A percentile compares a stretch with the other conserved stretches of the same genome.
phyloP scores from a whole-genome alignment of 805 yeast genomes.

The Soucietia sequanensis region DNA sequence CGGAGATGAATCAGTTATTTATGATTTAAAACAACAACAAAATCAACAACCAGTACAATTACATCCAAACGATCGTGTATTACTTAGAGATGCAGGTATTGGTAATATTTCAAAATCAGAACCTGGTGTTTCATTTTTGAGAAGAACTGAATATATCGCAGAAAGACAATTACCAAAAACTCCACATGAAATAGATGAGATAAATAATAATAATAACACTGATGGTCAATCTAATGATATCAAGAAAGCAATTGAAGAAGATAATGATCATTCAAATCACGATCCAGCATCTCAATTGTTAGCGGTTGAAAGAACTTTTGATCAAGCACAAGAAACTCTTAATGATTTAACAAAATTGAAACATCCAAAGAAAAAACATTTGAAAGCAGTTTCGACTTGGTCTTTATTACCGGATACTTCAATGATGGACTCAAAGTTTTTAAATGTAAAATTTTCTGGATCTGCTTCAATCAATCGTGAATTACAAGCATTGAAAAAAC shows the following conservation, averaged over 20 bases:
- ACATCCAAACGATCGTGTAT: constrained; percentile 73
- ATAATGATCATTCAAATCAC: constrained; percentile 33
- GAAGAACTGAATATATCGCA: constrained; percentile 92
- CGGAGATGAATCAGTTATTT: constrained; percentile 47
- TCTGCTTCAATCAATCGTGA: constrained; percentile 50
- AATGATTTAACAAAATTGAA: constrained; percentile 45
- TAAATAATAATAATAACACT: constrained; percentile 18
- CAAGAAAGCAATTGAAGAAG: too few species aligned
- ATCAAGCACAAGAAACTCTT: constrained; percentile 49
- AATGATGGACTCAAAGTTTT: constrained; percentile 77
- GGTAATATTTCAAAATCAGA: constrained; percentile 41
- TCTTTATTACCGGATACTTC: constrained; percentile 86
- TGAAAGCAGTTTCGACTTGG: constrained; percentile 77
- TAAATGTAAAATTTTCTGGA: constrained; percentile 61
- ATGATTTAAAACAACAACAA: constrained; percentile 17
- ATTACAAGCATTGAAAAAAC: constrained; percentile 25
- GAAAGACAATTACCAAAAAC: constrained; percentile 44
- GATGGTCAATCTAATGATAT: constrained; percentile 21
- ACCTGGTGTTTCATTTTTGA: constrained; percentile 72
- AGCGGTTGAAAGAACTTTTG: constrained; percentile 79
- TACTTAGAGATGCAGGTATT: constrained; percentile 77
- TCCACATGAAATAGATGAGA: constrained; percentile 25
- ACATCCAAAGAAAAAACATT: constrained; percentile 77
- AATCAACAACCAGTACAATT: constrained; percentile 42
- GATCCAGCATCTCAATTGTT: constrained; percentile 65